Evolutionary conservation across 179 eudicot species (phyloP).

Genomic region (Drosera spatulata): DNA sequence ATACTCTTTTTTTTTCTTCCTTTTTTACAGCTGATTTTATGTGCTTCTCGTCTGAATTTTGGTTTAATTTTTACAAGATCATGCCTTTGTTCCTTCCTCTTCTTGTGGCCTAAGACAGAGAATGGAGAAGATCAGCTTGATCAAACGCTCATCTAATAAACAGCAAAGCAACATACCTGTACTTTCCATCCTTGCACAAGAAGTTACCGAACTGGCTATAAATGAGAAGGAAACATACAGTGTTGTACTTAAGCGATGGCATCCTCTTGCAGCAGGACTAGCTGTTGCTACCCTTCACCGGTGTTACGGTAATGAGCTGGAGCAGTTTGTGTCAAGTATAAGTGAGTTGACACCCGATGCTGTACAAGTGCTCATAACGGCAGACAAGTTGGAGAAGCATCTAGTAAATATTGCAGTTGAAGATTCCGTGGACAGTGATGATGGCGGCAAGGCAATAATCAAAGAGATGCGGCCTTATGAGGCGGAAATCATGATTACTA

Average conservation of each 20-base stretch:
- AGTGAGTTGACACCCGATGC: conserved; percentile 85
- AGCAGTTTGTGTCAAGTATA: conserved; percentile 62
- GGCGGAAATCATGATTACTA: conserved; percentile 56
- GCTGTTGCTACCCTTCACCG: conserved; percentile 85
- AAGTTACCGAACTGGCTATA: conserved; percentile 64
- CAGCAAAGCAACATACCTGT: conserved; percentile 59
- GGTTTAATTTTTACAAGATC: too few species aligned
- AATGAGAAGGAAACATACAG: conserved; percentile 82
- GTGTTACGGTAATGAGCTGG: conserved; percentile 71
- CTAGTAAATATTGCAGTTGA: conserved; percentile 87
- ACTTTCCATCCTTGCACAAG: conserved; percentile 82
- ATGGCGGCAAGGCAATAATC: conserved; percentile 82
- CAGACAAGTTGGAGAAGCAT: conserved; percentile 82
- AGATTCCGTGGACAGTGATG: conserved; percentile 91
- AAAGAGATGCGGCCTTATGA: conserved; percentile 90
- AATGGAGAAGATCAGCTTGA: conserved; percentile 58
- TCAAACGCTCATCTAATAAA: conserved; percentile 46
- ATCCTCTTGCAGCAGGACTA: conserved; percentile 83
- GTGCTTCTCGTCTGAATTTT: too few species aligned
- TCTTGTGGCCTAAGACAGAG: conserved; percentile 39
- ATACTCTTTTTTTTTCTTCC: too few species aligned
- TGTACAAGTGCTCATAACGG: conserved; percentile 72
- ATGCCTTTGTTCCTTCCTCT: neutral
- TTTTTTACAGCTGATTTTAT: too few species aligned
- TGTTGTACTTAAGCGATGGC: conserved; percentile 73